Evolutionary conservation across 768 basidiomycete genomes (phyloP).

Genomic region (Obba rivulosa): DNA sequence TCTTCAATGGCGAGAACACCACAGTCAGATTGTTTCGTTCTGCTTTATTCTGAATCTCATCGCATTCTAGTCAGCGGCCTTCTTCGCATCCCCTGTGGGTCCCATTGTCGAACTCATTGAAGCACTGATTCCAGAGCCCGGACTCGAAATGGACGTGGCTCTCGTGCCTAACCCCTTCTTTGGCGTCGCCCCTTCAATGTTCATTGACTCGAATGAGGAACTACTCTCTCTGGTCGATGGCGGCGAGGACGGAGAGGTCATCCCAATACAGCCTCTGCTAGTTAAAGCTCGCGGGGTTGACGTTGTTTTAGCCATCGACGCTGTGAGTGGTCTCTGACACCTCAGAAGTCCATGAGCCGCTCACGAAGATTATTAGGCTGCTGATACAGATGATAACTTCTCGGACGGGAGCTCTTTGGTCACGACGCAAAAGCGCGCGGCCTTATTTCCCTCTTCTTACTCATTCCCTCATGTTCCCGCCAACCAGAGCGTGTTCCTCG

Average conservation of each 20-base stretch:
- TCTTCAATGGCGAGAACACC: conserved; percentile 51
- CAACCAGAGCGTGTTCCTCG: conserved; percentile 44
- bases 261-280: conserved; percentile 68
- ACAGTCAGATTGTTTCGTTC: conserved; percentile 8
- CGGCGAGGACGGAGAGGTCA: conserved; percentile 60
- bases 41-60: not conserved
- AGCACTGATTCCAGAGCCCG: conserved; percentile 9
- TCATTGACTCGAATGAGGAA: conserved; percentile 44
- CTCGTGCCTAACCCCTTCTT: conserved; percentile 37
- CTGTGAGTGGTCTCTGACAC: conserved; percentile 15
- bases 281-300: conserved; percentile 67
- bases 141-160: conserved; percentile 11
- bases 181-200: conserved; percentile 43
- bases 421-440: conserved; percentile 40
- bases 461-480: conserved; percentile 59
- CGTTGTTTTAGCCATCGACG: conserved; percentile 72
- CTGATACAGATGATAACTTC: conserved; percentile 54
- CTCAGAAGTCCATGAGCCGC: not conserved
- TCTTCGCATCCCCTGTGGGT: conserved; percentile 26
- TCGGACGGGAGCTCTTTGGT: conserved; percentile 43
- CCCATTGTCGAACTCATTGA: conserved; percentile 43
- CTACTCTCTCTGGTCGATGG: conserved; percentile 70
- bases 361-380: conserved; percentile 23
- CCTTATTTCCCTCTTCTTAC: conserved; percentile 27
- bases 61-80: conserved; percentile 18